phyloP scores from a whole-genome alignment of 768 basidiomycete species.

The Tricholoma terreum region DNA sequence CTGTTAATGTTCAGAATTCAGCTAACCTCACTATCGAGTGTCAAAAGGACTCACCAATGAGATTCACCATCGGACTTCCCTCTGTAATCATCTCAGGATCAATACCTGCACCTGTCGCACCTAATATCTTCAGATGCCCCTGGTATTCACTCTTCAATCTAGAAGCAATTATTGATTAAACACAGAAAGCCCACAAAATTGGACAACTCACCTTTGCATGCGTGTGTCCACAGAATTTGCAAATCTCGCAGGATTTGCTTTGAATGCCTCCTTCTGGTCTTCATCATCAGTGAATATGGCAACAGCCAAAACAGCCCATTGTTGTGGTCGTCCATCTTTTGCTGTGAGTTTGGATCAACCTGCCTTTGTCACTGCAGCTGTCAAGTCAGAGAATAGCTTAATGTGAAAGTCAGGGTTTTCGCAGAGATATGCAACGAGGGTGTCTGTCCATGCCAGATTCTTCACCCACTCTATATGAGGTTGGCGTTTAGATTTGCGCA shows the following conservation, averaged over 20 bases:
- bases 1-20: not conserved
- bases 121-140: conserved; percentile 7
- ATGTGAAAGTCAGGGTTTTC: conserved; percentile 17
- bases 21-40: no score
- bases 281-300: conserved; percentile 19
- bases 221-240: conserved; percentile 17
- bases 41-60: conserved; percentile 12
- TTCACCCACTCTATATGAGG: no score
- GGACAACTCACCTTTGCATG: not conserved
- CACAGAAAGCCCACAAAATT: no score
- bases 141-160: conserved; percentile 22
- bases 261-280: conserved; percentile 6
- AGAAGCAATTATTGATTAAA: not conserved
- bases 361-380: conserved; percentile 20
- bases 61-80: conserved; percentile 11
- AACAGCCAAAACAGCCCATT: conserved; percentile 18
- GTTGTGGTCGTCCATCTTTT: conserved; percentile 17
- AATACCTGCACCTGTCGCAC: conserved; percentile 17
- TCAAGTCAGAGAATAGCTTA: conserved; percentile 30
- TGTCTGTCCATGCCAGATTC: no score
- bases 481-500: no score
- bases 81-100: conserved; percentile 5
- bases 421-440: conserved; percentile 11
- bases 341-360: conserved; percentile 12
- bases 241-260: conserved; percentile 12